Evolutionary conservation across 768 basidiomycete genomes (phyloP).

Genomic region (Pisolithus albus): DNA sequence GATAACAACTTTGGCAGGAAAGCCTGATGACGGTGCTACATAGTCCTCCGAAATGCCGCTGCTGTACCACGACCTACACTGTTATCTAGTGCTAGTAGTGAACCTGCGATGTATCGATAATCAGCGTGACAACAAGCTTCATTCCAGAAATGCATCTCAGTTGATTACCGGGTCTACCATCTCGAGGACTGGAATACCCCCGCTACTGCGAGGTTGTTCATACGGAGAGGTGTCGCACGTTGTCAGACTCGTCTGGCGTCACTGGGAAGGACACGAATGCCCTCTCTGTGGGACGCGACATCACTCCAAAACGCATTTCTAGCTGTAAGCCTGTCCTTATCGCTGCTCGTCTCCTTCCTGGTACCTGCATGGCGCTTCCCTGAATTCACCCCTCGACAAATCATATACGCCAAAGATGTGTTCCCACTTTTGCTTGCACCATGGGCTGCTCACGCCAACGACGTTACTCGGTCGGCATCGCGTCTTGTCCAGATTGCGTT

Average conservation of each 20-base stretch:
- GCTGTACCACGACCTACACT: not conserved
- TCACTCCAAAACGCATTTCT: too few relatives aligned
- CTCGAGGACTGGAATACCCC: too few relatives aligned
- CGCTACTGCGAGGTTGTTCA: too few relatives aligned
- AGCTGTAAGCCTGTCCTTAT: too few relatives aligned
- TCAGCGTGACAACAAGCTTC: too few relatives aligned
- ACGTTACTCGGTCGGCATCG: conserved; percentile 14
- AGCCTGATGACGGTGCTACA: not conserved
- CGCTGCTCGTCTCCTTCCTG: conserved; percentile 1
- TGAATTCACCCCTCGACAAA: conserved; percentile 33
- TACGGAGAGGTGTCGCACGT: too few relatives aligned
- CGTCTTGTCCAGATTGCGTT: conserved; percentile 15
- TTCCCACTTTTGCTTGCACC: conserved; percentile 30
- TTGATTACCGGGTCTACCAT: too few relatives aligned
- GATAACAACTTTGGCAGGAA: conserved; percentile 4
- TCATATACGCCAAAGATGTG: conserved; percentile 30
- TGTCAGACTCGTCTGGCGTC: too few relatives aligned
- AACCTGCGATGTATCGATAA: too few relatives aligned
- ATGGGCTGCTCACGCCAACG: conserved; percentile 27
- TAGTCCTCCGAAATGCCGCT: not conserved
- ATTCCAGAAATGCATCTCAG: too few relatives aligned
- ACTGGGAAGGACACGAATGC: too few relatives aligned
- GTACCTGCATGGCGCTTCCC: conserved; percentile 8
- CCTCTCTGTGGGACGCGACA: too few relatives aligned
- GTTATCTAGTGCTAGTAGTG: conserved; percentile 2